Conservation (phyloP, 2,329 filamentous ascomycete species). For the Cercospora janseana region DNA sequence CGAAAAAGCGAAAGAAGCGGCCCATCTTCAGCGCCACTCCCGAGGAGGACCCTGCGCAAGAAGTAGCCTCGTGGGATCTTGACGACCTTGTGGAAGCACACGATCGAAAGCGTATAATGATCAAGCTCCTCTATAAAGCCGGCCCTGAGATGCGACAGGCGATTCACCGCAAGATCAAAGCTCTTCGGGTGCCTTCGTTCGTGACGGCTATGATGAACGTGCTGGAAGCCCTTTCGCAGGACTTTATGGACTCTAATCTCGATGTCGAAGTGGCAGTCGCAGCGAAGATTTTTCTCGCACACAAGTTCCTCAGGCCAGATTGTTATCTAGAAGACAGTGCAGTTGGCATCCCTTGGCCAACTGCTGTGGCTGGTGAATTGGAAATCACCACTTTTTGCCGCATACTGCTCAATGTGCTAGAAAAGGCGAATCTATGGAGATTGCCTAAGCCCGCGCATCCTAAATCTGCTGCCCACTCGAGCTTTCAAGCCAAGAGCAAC, state of each 20-base stretch:
- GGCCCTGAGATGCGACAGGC: slow-evolving; percentile 17
- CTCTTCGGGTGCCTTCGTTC: slow-evolving; percentile 9
- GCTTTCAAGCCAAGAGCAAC: background rate
- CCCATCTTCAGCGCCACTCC: slow-evolving; percentile 10
- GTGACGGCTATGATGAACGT: background rate
- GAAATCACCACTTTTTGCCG: slow-evolving; percentile 4
- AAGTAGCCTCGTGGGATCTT: slow-evolving; percentile 22
- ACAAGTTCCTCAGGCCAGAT: slow-evolving; percentile 2
- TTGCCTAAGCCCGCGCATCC: slow-evolving; percentile 14
- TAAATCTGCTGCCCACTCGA: no score
- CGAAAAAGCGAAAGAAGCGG: slow-evolving; percentile 11
- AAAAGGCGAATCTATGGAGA: slow-evolving; percentile 21
- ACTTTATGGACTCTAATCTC: slow-evolving; percentile 8
- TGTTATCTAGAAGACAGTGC: slow-evolving; percentile 7
- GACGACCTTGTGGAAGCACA: slow-evolving; percentile 13
- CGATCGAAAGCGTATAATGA: slow-evolving; percentile 46
- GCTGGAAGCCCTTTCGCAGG: background rate
- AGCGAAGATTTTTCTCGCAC: slow-evolving; percentile 22
- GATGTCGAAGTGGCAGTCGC: slow-evolving; percentile 9
- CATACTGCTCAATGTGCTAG: slow-evolving; percentile 17
- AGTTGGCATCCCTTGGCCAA: slow-evolving; percentile 6
- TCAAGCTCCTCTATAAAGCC: slow-evolving; percentile 42
- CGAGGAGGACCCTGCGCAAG: slow-evolving; percentile 9
- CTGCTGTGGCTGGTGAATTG: background rate
- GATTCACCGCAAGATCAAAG: slow-evolving; percentile 14